phyloP scores from a whole-genome alignment of 2,329 filamentous ascomycete genomes.

The Drechslerella stenobrocha region DNA sequence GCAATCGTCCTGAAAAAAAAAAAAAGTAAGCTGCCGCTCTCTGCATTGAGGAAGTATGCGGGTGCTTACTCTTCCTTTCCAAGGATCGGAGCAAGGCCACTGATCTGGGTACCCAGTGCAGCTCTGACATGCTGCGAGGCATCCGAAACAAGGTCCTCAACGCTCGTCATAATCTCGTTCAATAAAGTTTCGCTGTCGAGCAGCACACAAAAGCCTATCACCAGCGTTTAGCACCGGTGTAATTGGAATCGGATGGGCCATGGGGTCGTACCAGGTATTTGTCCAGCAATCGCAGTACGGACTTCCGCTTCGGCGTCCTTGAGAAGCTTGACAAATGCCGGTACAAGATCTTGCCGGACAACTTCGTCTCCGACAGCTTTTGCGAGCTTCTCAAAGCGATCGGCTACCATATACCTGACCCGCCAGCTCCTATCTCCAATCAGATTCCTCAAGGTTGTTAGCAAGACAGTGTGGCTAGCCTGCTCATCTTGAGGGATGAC shows the following conservation, averaged over 20 bases:
- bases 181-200: constrained; percentile 85
- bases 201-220: constrained; percentile 80
- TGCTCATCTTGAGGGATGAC: constrained; percentile 98
- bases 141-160: constrained; percentile 95
- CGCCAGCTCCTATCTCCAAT: constrained; percentile 99
- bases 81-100: constrained; percentile 90
- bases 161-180: constrained; percentile 92
- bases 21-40: constrained; percentile 49
- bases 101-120: constrained; percentile 93
- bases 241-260: constrained; percentile 3
- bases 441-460: constrained; percentile 85
- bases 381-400: constrained; percentile 98
- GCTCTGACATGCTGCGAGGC: constrained; percentile 95
- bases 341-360: constrained; percentile 87
- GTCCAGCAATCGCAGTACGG: constrained; percentile 91
- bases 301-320: constrained; percentile 99
- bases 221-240: constrained; percentile 41
- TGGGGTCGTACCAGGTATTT: constrained; percentile 73
- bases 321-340: constrained; percentile 93
- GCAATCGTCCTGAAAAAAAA: constrained; percentile 74
- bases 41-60: constrained; percentile 7
- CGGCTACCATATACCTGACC: constrained; percentile 98
- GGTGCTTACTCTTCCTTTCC: constrained; percentile 87
- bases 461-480: constrained; percentile 87
- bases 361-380: constrained; percentile 98